A percentile compares a stretch with the other conserved stretches of the same genome.
These are phyloP conservation scores for Juglanconis oblonga DNA, from an alignment of 2,329 filamentous ascomycete genomes.

Conservation along the genomic window DNA sequence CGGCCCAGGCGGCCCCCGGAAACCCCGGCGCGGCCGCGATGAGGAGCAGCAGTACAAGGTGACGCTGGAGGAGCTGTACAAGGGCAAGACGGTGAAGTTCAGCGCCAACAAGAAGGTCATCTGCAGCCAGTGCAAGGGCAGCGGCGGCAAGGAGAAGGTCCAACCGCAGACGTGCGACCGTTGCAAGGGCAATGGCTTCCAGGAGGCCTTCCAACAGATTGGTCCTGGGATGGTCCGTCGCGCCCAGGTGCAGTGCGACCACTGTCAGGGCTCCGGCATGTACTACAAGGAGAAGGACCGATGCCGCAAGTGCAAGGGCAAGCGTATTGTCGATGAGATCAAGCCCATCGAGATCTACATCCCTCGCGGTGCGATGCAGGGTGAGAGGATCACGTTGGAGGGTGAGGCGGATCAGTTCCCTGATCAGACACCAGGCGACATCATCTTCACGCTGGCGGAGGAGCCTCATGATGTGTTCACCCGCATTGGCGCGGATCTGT, in stretches of 20 bases:
- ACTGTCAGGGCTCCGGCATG: slow-evolving; percentile 80
- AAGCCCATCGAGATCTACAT: slow-evolving; percentile 98
- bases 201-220: slow-evolving; percentile 75
- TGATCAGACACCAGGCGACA: slow-evolving; percentile 85
- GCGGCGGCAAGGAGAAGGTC: slow-evolving; percentile 86
- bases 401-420: slow-evolving; percentile 93
- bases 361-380: slow-evolving; percentile 78
- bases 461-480: slow-evolving; percentile 78
- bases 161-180: slow-evolving; percentile 79
- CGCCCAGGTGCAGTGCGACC: slow-evolving; percentile 74
- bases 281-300: slow-evolving; percentile 95
- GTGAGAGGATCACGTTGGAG: slow-evolving; percentile 84
- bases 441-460: slow-evolving; percentile 85
- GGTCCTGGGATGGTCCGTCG: slow-evolving; percentile 84
- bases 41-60: slow-evolving; percentile 92
- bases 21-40: slow-evolving; percentile 70
- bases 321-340: slow-evolving; percentile 79
- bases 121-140: slow-evolving; percentile 83
- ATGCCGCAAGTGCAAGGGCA: slow-evolving; percentile 98
- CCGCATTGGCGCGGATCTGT: slow-evolving; percentile 79
- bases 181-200: slow-evolving; percentile 77
- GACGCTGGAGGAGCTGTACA: slow-evolving; percentile 91
- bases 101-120: slow-evolving; percentile 91
- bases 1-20: slow-evolving; percentile 48
- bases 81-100: slow-evolving; percentile 97